A percentile compares a stretch with the other conserved stretches of the same genome.
Conservation (phyloP, 257 asterid genomes). For the Misopates orontium region DNA sequence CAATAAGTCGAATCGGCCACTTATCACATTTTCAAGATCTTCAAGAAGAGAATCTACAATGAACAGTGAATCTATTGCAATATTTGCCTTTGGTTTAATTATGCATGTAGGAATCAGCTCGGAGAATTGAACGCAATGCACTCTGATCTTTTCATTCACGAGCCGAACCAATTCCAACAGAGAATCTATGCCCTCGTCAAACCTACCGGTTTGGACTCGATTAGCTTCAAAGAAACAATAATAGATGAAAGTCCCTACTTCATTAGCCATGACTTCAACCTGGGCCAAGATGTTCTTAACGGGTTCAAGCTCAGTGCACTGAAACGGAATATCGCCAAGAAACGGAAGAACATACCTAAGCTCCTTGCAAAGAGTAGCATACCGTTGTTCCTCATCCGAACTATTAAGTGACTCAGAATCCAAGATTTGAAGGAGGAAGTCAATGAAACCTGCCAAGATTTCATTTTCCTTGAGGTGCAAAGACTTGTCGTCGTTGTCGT, state of each 20-base stretch:
- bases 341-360: slow-evolving; percentile 1
- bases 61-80: neutral
- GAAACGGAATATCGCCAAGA: slow-evolving; percentile 2
- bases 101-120: too few species aligned
- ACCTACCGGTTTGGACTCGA: neutral
- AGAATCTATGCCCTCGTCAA: too few species aligned
- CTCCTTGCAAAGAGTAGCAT: neutral
- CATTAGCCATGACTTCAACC: neutral
- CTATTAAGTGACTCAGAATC: too few species aligned
- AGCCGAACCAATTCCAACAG: neutral
- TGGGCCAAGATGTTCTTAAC: neutral
- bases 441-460: too few species aligned
- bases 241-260: neutral
- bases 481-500: neutral
- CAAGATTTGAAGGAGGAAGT: too few species aligned
- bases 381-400: neutral
- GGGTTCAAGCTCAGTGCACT: neutral
- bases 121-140: neutral
- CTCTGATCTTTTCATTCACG: slow-evolving; percentile 3
- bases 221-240: neutral
- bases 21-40: slow-evolving; percentile 1
- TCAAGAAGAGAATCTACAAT: neutral
- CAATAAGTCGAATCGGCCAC: neutral
- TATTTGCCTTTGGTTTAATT: neutral
- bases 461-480: too few species aligned